Conservation (phyloP, 441 rosid species). For the Biscutella auriculata region DNA sequence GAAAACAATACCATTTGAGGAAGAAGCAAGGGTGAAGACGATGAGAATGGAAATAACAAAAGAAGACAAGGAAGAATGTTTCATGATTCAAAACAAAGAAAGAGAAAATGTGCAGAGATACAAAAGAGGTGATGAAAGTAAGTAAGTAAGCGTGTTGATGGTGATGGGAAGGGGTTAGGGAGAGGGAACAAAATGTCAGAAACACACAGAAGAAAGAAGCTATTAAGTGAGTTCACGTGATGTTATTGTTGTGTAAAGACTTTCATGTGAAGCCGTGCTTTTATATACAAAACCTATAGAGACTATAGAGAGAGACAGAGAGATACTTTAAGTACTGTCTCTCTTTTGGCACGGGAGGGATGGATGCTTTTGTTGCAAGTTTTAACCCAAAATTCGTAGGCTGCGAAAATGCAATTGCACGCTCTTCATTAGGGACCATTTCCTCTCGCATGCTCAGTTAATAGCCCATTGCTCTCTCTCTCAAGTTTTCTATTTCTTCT, state of each 20-base stretch:
- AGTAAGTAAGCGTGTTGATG: no score
- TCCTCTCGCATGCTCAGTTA: background rate
- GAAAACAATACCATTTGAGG: no score
- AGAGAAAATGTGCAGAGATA: constrained; percentile 6
- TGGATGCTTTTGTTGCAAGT: no score
- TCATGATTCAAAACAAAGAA: constrained; percentile 12
- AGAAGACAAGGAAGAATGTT: background rate
- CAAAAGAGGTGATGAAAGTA: no score
- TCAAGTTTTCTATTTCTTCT: no score
- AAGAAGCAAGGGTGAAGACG: constrained; percentile 13
- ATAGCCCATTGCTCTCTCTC: no score
- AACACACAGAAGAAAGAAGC: background rate
- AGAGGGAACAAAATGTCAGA: constrained; percentile 17
- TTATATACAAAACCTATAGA: background rate
- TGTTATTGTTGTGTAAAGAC: constrained; percentile 9
- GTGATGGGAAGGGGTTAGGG: no score
- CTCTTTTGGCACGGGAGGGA: no score
- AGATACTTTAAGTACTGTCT: no score
- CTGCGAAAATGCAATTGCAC: background rate
- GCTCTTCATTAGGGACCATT: constrained; percentile 7
- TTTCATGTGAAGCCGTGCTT: constrained; percentile 7
- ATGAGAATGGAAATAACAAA: constrained; percentile 11
- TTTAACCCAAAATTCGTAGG: no score
- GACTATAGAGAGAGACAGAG: no score
- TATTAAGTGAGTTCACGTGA: constrained; percentile 23